phyloP scores from a whole-genome alignment of 2,329 filamentous ascomycete genomes.

The Pseudogymnoascus sp. region DNA sequence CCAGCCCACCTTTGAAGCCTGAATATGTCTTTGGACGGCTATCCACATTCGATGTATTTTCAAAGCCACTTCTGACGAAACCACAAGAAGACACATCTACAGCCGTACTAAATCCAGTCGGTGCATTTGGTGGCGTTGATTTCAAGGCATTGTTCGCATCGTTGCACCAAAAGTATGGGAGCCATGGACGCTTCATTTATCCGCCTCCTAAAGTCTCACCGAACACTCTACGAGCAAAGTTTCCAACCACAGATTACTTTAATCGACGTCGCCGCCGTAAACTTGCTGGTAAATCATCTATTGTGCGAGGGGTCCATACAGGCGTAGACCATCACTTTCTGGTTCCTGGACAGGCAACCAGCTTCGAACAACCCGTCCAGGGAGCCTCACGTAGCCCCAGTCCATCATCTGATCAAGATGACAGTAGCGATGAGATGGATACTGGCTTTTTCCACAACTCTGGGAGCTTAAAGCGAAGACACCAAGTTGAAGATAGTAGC shows the following conservation, averaged over 20 bases:
- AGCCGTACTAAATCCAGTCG: slow-evolving; percentile 13
- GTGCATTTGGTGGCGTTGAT: slow-evolving; percentile 25
- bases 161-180: slow-evolving; percentile 27
- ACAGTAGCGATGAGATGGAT: slow-evolving; percentile 42
- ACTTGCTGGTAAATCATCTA: not conserved
- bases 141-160: slow-evolving; percentile 25
- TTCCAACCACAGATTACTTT: slow-evolving; percentile 26
- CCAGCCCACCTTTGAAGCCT: slow-evolving; percentile 9
- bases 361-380: slow-evolving; percentile 30
- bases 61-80: slow-evolving; percentile 17
- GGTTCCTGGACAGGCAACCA: slow-evolving; percentile 10
- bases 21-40: slow-evolving; percentile 11
- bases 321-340: not conserved
- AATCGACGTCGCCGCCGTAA: slow-evolving; percentile 13
- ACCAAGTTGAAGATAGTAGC: slow-evolving; percentile 18
- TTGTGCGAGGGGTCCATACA: not conserved
- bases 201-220: not conserved
- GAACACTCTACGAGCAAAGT: slow-evolving; percentile 1
- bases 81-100: slow-evolving; percentile 14
- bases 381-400: slow-evolving; percentile 41
- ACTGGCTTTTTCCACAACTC: slow-evolving; percentile 43
- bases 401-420: slow-evolving; percentile 47
- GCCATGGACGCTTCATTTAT: slow-evolving; percentile 24
- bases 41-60: slow-evolving; percentile 1
- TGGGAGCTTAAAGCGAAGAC: slow-evolving; percentile 27